Conservation (phyloP, 176 grass and related monocot species). For the Musa acuminata region DNA sequence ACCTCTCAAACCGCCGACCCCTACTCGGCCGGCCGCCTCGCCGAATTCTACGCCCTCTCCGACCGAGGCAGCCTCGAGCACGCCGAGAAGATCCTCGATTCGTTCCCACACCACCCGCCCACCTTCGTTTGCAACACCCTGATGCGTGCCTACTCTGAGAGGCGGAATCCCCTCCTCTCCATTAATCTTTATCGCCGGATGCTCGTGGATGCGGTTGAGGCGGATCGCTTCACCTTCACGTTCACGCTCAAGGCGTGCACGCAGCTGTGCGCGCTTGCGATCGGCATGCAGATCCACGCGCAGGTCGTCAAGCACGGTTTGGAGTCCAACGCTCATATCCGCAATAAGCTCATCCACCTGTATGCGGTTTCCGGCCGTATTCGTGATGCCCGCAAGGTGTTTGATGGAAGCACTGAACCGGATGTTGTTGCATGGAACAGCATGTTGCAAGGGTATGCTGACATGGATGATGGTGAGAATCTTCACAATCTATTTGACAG, state of each 20-base stretch:
- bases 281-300: conserved; percentile 34
- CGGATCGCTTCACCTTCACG: conserved; percentile 45
- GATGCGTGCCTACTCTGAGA: conserved; percentile 7
- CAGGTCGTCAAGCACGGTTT: conserved; percentile 32
- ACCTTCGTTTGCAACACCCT: conserved; percentile 14
- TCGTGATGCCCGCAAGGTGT: conserved; percentile 39
- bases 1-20: conserved; percentile 10
- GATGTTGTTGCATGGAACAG: conserved; percentile 46
- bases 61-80: neutral
- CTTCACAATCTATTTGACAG: conserved; percentile 32
- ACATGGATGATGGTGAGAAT: conserved; percentile 12
- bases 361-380: conserved; percentile 34
- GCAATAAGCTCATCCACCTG: conserved; percentile 36
- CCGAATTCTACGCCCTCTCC: conserved; percentile 15
- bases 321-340: conserved; percentile 27
- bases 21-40: conserved; percentile 21
- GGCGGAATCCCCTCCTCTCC: conserved; percentile 26
- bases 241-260: conserved; percentile 47
- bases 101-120: neutral
- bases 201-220: conserved; percentile 24
- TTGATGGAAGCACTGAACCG: conserved; percentile 32
- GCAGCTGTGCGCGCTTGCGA: conserved; percentile 9
- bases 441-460: conserved; percentile 45
- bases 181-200: conserved; percentile 34
- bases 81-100: conserved; percentile 14